Evolutionary conservation across 345 rosid species (phyloP).

Genomic region (Aegle marmelos): DNA sequence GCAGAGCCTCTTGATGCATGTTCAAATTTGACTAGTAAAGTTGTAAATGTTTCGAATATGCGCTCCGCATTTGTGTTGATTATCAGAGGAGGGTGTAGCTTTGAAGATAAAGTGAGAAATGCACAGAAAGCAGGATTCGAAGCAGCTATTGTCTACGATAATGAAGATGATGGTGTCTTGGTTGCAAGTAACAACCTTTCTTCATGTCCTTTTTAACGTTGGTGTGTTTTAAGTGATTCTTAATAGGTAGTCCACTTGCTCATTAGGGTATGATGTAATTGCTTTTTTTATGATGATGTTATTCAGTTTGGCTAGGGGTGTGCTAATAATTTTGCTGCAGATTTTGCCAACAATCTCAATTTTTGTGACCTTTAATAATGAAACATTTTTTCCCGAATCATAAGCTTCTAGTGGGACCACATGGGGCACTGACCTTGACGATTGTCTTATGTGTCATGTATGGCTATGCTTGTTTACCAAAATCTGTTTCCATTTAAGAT

Average conservation of each 20-base stretch:
- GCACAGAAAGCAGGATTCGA: slow-evolving; percentile 83
- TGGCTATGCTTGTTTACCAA: neutral
- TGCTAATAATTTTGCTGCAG: neutral
- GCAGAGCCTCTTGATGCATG: slow-evolving; percentile 86
- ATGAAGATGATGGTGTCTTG: slow-evolving; percentile 57
- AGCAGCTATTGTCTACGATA: slow-evolving; percentile 72
- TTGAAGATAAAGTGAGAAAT: slow-evolving; percentile 83
- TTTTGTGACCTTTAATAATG: neutral
- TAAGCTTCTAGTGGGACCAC: neutral
- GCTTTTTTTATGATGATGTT: neutral
- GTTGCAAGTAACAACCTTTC: slow-evolving; percentile 67
- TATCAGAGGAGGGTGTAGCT: slow-evolving; percentile 83
- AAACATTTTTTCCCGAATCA: neutral
- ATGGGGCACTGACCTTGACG: neutral
- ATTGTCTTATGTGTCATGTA: neutral
- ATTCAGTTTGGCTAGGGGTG: neutral
- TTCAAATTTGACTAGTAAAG: slow-evolving; percentile 48
- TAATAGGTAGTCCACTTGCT: neutral
- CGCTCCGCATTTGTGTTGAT: slow-evolving; percentile 62
- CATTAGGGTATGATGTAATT: neutral
- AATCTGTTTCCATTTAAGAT: neutral
- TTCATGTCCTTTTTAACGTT: neutral
- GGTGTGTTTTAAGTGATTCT: neutral
- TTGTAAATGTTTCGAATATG: slow-evolving; percentile 31
- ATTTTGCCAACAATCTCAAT: neutral